Evolutionary conservation across 2,329 filamentous ascomycete genomes (phyloP).

Genomic region (Ilyonectria sp.): DNA sequence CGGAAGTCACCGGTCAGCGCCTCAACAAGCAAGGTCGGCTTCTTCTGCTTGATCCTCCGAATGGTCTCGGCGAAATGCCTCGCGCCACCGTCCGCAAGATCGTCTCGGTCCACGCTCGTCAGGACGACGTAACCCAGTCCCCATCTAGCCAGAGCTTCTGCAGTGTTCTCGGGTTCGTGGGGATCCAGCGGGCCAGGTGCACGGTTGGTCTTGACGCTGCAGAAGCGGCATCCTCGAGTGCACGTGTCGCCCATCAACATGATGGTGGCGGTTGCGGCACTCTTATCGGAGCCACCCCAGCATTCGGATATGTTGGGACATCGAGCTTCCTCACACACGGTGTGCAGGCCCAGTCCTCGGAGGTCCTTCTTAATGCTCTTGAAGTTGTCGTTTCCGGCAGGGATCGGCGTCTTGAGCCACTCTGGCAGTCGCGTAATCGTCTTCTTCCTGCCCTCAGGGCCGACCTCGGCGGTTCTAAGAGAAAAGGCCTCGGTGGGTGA

Average conservation of each 20-base stretch:
- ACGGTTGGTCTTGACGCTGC: conserved; percentile 92
- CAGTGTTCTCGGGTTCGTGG: conserved; percentile 96
- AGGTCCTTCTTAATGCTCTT: conserved; percentile 96
- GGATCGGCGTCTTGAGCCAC: conserved; percentile 98
- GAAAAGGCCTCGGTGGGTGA: conserved; percentile 70
- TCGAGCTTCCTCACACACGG: conserved; percentile 96
- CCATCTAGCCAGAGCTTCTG: conserved; percentile 93
- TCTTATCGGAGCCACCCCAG: conserved; percentile 93
- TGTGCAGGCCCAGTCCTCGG: conserved; percentile 90
- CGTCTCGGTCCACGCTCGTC: conserved; percentile 94
- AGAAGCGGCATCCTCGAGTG: conserved; percentile 96
- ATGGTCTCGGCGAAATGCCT: conserved; percentile 95
- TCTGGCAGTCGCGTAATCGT: conserved; percentile 84
- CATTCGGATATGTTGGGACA: conserved; percentile 99
- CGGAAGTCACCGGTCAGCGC: conserved; percentile 89
- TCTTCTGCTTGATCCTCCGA: conserved; percentile 90
- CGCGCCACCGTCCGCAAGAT: conserved; percentile 90
- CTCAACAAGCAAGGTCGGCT: conserved; percentile 83
- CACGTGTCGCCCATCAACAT: conserved; percentile 99
- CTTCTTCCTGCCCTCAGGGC: conserved; percentile 73
- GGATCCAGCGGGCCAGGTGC: conserved; percentile 86
- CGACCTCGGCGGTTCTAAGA: conserved; percentile 75
- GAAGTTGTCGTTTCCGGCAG: conserved; percentile 84
- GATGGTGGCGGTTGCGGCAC: conserved; percentile 94
- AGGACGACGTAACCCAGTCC: conserved; percentile 96